Conservation (phyloP, 192 early-diverging fungal genomes). For the Linderina pennispora region DNA sequence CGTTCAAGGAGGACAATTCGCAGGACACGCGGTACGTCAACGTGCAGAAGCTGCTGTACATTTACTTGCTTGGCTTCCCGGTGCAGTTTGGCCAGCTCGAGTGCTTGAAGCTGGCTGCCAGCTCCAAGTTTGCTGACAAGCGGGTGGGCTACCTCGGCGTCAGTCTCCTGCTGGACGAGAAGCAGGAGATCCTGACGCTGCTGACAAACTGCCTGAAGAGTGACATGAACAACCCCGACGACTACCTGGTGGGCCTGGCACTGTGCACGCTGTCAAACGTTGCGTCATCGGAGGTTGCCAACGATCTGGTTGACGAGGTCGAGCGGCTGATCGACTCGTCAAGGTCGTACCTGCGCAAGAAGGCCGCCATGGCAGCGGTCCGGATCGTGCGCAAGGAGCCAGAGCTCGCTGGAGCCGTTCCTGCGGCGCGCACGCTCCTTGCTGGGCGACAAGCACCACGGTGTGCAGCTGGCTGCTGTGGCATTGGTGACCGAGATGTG, state of each 20-base stretch:
- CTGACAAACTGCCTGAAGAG: slow-evolving; percentile 97
- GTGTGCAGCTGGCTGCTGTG: slow-evolving; percentile 86
- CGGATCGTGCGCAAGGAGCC: slow-evolving; percentile 90
- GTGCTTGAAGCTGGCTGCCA: slow-evolving; percentile 95
- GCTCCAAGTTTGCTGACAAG: slow-evolving; percentile 91
- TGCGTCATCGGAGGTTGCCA: slow-evolving; percentile 92
- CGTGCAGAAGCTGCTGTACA: slow-evolving; percentile 96
- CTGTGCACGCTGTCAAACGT: slow-evolving; percentile 96
- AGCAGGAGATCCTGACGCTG: slow-evolving; percentile 93
- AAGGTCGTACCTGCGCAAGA: slow-evolving; percentile 94
- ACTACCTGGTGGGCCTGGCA: slow-evolving; percentile 95
- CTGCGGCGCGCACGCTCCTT: slow-evolving; percentile 62
- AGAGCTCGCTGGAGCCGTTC: slow-evolving; percentile 86
- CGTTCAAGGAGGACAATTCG: slow-evolving; percentile 91
- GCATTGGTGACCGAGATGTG: slow-evolving; percentile 92
- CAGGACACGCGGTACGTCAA: slow-evolving; percentile 86
- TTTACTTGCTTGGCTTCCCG: slow-evolving; percentile 97
- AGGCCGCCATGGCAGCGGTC: slow-evolving; percentile 93
- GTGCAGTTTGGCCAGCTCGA: slow-evolving; percentile 99
- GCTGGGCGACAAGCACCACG: slow-evolving; percentile 90
- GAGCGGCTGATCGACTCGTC: slow-evolving; percentile 86
- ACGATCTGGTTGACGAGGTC: slow-evolving; percentile 90
- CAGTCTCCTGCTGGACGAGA: slow-evolving; percentile 96
- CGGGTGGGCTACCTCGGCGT: slow-evolving; percentile 97
- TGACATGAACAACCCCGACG: slow-evolving; percentile 93